Conservation (phyloP, 306 rosid genomes). For the Vicia villosa region DNA sequence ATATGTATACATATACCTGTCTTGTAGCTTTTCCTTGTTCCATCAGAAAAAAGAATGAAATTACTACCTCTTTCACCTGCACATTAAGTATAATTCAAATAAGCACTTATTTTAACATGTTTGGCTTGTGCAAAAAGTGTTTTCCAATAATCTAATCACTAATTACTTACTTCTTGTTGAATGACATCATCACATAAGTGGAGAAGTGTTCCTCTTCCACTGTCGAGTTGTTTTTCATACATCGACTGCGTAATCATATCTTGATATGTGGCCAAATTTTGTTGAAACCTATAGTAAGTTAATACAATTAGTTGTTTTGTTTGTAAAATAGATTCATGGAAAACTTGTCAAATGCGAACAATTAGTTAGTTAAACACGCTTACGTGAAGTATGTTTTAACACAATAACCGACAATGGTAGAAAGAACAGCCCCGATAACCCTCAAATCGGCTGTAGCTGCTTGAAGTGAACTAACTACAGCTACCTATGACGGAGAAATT, state of each 20-base stretch:
- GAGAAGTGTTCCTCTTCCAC: conserved; percentile 91
- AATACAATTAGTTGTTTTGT: not conserved
- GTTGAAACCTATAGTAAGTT: conserved; percentile 66
- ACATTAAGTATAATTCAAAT: not conserved
- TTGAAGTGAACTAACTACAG: conserved; percentile 72
- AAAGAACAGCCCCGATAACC: conserved; percentile 74
- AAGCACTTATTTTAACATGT: not conserved
- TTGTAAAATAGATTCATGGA: conserved; percentile 9
- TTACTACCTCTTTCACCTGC: conserved; percentile 90
- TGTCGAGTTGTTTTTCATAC: conserved; percentile 92
- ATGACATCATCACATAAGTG: conserved; percentile 95
- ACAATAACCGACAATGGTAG: conserved; percentile 76
- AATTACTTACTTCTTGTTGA: conserved; percentile 76
- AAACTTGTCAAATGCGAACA: not conserved
- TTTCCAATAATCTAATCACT: not conserved
- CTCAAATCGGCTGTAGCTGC: conserved; percentile 60
- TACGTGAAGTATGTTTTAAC: conserved; percentile 94
- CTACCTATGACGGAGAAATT: conserved; percentile 52
- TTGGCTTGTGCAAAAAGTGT: not conserved
- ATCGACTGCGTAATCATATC: conserved; percentile 88
- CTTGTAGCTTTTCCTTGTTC: conserved; percentile 85
- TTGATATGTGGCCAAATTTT: conserved; percentile 74
- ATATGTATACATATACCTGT: conserved; percentile 39
- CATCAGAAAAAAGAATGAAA: conserved; percentile 84
- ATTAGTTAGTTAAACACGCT: conserved; percentile 25